A percentile compares a stretch with the other conserved stretches of the same genome.
Evolutionary conservation across 139 green algal genomes (phyloP).

Genomic region (Coccomyxa sp.): DNA sequence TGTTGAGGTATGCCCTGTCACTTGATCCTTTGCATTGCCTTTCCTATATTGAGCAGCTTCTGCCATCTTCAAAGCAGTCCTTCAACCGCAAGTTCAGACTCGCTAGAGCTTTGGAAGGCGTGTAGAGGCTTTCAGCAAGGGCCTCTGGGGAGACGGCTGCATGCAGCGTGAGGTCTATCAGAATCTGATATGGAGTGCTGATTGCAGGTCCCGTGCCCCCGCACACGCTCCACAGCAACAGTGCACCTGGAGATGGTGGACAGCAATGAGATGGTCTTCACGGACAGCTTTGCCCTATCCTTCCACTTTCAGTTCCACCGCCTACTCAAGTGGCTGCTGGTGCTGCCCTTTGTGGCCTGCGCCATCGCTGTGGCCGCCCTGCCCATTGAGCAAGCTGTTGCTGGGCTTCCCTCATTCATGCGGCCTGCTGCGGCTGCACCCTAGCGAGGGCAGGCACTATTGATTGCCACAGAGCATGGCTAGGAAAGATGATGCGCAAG

Average conservation of each 20-base stretch:
- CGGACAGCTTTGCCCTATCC: slow-evolving; percentile 83
- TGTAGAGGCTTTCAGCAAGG: too few relatives aligned
- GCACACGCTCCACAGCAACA: slow-evolving; percentile 60
- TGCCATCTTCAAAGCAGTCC: too few relatives aligned
- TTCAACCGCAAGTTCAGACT: too few relatives aligned
- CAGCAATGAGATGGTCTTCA: slow-evolving; percentile 41
- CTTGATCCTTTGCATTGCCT: neutral
- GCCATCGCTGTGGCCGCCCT: slow-evolving; percentile 25
- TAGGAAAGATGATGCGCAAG: too few relatives aligned
- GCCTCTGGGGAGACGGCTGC: too few relatives aligned
- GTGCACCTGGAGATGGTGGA: slow-evolving; percentile 78
- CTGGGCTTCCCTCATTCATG: slow-evolving; percentile 1
- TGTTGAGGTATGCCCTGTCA: slow-evolving; percentile 31
- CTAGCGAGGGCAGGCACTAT: too few relatives aligned
- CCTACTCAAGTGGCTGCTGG: slow-evolving; percentile 71
- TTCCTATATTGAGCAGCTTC: neutral
- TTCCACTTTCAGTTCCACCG: slow-evolving; percentile 96
- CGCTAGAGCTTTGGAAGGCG: too few relatives aligned
- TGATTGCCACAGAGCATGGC: too few relatives aligned
- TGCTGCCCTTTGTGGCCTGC: slow-evolving; percentile 42
- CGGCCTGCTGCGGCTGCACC: too few relatives aligned
- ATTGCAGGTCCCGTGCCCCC: slow-evolving; percentile 57
- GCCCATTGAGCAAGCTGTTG: neutral
- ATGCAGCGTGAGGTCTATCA: neutral
- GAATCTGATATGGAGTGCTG: neutral